Percentiles rank a stretch among this genome's conserved stretches.
Evolutionary conservation across 2,329 filamentous ascomycete genomes (phyloP).

Genomic region (Lecanoromycetidae sp.): DNA sequence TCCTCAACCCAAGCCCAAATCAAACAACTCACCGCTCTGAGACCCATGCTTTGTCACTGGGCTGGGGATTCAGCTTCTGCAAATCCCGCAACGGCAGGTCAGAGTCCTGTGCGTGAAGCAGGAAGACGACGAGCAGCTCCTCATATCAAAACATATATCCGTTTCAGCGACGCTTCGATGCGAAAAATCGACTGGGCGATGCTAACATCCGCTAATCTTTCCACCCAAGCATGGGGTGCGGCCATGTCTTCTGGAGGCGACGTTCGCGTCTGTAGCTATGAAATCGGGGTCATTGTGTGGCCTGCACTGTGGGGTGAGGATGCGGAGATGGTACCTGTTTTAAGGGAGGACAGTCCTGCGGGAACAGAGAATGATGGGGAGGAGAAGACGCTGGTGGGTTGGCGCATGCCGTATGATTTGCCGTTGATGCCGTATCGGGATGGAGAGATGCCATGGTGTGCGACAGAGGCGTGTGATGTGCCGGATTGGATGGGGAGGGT

Average conservation of each 20-base stretch:
- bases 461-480: slow-evolving; percentile 45
- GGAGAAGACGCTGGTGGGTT: slow-evolving; percentile 45
- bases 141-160: slow-evolving; percentile 81
- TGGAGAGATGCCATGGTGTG: slow-evolving; percentile 65
- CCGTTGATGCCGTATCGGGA: slow-evolving; percentile 55
- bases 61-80: slow-evolving; percentile 40
- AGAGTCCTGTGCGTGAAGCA: slow-evolving; percentile 32
- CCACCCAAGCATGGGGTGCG: slow-evolving; percentile 79
- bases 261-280: slow-evolving; percentile 65
- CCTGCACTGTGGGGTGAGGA: slow-evolving; percentile 41
- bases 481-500: slow-evolving; percentile 47
- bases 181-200: slow-evolving; percentile 66
- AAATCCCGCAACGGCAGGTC: slow-evolving; percentile 3
- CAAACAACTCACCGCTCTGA: slow-evolving; percentile 62
- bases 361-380: no score
- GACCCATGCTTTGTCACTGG: slow-evolving; percentile 64
- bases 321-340: slow-evolving; percentile 55
- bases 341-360: slow-evolving; percentile 49
- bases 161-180: slow-evolving; percentile 37
- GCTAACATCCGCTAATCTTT: slow-evolving; percentile 81
- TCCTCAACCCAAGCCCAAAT: slow-evolving; percentile 56
- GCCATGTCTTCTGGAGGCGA: slow-evolving; percentile 44
- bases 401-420: slow-evolving; percentile 72
- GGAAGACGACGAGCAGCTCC: slow-evolving; percentile 61
- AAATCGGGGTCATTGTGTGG: slow-evolving; percentile 75